A percentile compares a stretch with the other conserved stretches of the same genome.
phyloP scores from a whole-genome alignment of 805 yeast genomes.

The Sporopachydermia quercuum region DNA sequence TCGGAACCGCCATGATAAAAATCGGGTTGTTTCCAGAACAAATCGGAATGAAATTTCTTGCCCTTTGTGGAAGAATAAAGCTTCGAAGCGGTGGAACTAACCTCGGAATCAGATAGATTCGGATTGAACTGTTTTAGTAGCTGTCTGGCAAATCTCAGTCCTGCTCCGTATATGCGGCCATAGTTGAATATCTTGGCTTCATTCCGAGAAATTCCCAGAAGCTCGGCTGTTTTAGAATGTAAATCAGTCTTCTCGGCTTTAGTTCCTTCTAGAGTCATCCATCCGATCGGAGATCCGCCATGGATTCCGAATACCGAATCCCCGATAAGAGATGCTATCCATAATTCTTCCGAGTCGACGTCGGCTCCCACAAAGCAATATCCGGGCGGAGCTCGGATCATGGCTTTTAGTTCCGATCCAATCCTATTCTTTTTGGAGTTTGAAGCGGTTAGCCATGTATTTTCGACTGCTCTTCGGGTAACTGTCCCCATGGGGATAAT shows the following conservation, averaged over 20 bases:
- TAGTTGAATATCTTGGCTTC: constrained; percentile 94
- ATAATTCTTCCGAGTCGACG: constrained; percentile 93
- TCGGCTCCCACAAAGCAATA: constrained; percentile 95
- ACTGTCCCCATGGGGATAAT: constrained; percentile 91
- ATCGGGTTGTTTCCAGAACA: constrained; percentile 19
- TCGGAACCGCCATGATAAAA: constrained; percentile 87
- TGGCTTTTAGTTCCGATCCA: constrained; percentile 87
- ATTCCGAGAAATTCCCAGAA: constrained; percentile 75
- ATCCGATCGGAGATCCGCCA: constrained; percentile 93
- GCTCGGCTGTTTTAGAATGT: constrained; percentile 85
- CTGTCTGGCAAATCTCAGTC: constrained; percentile 78
- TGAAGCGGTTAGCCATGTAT: constrained; percentile 95
- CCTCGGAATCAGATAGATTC: constrained; percentile 46
- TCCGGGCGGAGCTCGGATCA: constrained; percentile 76
- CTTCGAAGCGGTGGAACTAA: constrained; percentile 43
- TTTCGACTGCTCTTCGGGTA: constrained; percentile 91
- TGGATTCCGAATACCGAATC: constrained; percentile 81
- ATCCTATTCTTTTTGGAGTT: constrained; percentile 76
- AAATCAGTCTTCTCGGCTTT: constrained; percentile 85
- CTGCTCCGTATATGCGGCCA: constrained; percentile 97
- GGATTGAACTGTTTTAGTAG: constrained; percentile 76
- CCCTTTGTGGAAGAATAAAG: constrained; percentile 84
- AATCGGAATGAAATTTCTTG: constrained; percentile 14
- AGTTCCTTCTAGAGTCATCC: constrained; percentile 98
- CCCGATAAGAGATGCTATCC: constrained; percentile 95